phyloP scores from a whole-genome alignment of 768 basidiomycete species.

The Mycena latifolia region DNA sequence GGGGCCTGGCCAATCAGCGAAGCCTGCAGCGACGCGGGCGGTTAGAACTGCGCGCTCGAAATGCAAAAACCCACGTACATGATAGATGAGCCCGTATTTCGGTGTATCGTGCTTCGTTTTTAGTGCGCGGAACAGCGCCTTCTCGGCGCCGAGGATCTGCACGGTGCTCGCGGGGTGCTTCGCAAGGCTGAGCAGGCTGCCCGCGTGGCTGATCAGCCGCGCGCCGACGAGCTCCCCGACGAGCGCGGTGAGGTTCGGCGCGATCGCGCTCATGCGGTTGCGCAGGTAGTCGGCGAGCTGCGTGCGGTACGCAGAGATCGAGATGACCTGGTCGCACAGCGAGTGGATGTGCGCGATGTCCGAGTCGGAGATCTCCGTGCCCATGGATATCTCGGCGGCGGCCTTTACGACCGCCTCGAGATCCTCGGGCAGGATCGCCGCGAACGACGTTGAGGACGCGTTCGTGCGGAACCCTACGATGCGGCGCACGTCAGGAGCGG shows the following conservation, averaged over 20 bases:
- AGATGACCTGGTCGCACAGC: slow-evolving; percentile 98
- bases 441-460: slow-evolving; percentile 87
- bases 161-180: slow-evolving; percentile 99
- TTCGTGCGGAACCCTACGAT: slow-evolving; percentile 99
- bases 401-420: slow-evolving; percentile 95
- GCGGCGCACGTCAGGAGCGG: slow-evolving; percentile 13
- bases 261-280: slow-evolving; percentile 98
- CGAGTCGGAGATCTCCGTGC: slow-evolving; percentile 97
- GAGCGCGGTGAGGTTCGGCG: slow-evolving; percentile 62
- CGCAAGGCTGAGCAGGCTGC: slow-evolving; percentile 92
- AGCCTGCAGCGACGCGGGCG: slow-evolving; percentile 63
- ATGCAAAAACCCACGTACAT: slow-evolving; percentile 63
- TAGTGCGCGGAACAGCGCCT: slow-evolving; percentile 96
- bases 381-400: slow-evolving; percentile 99
- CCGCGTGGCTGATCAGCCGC: slow-evolving; percentile 94
- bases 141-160: slow-evolving; percentile 98
- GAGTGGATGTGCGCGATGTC: slow-evolving; percentile 98
- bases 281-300: slow-evolving; percentile 97
- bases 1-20: slow-evolving; percentile 97
- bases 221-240: slow-evolving; percentile 96
- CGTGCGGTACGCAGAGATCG: slow-evolving; percentile 93
- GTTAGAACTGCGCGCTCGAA: slow-evolving; percentile 16
- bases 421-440: slow-evolving; percentile 94
- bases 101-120: slow-evolving; percentile 99
- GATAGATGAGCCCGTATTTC: slow-evolving; percentile 99